Base-by-base conservation (phyloP, 2,329 filamentous ascomycete genomes). In the Fusarium tjaetaba region DNA sequence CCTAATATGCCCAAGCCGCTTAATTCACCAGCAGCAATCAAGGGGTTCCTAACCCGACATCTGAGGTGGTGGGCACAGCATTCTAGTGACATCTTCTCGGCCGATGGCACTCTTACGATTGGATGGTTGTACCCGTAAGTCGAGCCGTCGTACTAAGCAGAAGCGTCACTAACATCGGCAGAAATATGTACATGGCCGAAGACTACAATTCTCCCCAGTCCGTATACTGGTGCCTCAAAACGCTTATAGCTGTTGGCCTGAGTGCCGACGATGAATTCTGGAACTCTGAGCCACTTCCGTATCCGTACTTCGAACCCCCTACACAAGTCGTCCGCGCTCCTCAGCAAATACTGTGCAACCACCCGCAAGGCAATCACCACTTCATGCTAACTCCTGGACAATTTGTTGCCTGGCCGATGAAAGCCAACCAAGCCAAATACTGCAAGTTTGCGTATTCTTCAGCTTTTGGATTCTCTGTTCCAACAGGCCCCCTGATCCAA, bases 121-220 rank as follows among this genome's bases (percentile, higher is more conserved):
- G 87, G 82, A 1, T 80, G 75, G 75, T 1, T 76, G 3, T 83
- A 81, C 49, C 79, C 80, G 77, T 80, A 68, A 61, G 79, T 24
- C 0, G 18, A 30, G n/a, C 1, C 5, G 1, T n/a, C 1, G 0
- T 4, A 2, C 3, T 4, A 0, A 4, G 1, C 10, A 2, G 8
- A 10, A 10, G 10, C 11, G 18, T 15, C 9, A 9, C 62, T 76
- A 30, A 65, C 20, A 13, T n/a, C 48, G 0, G 0, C 8, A 77
- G 76, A 8, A 89, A 89, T 70, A 88, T 88, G 84, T 89, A 85
- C 72, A 83, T 89, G 82, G 81, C 81, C 41, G 88, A 89, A 74
- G 85, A 88, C 70, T 89, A 89, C 76, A 89, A 89, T 73, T 89
- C 87, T 4, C 86, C 87, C 0, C 87, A 89, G 67, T 89, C 87